Percentiles rank a stretch among this genome's conserved stretches.
These are phyloP conservation scores for Botrytis squamosa DNA, from an alignment of 2,329 filamentous ascomycete species.

Conservation along the genomic window DNA sequence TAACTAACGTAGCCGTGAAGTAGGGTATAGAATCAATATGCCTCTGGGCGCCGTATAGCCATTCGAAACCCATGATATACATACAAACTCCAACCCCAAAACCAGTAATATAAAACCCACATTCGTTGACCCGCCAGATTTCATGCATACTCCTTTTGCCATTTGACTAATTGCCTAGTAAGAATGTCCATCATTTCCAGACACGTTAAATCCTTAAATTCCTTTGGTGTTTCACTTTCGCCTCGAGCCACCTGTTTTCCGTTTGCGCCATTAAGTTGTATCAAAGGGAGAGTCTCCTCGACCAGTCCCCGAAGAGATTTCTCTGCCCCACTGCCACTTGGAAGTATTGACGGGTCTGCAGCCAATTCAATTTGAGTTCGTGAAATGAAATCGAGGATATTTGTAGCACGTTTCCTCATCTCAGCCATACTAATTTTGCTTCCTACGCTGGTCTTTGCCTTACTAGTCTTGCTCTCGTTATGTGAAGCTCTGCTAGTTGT, in stretches of 20 bases:
- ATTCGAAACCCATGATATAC: slow-evolving; percentile 22
- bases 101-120: slow-evolving; percentile 5
- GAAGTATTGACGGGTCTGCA: slow-evolving; percentile 51
- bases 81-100: slow-evolving; percentile 8
- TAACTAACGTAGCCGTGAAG: slow-evolving; percentile 21
- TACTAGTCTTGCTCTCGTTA: slow-evolving; percentile 37
- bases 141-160: slow-evolving; percentile 40
- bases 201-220: slow-evolving; percentile 69
- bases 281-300: slow-evolving; percentile 39
- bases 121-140: background rate
- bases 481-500: slow-evolving; percentile 41
- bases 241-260: slow-evolving; percentile 38
- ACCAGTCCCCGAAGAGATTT: slow-evolving; percentile 38
- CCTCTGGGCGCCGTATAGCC: slow-evolving; percentile 19
- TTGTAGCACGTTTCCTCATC: slow-evolving; percentile 79
- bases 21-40: slow-evolving; percentile 22
- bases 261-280: slow-evolving; percentile 42
- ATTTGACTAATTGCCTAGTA: slow-evolving; percentile 42
- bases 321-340: slow-evolving; percentile 42
- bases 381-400: slow-evolving; percentile 86
- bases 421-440: slow-evolving; percentile 79
- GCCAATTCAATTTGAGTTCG: slow-evolving; percentile 86
- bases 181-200: slow-evolving; percentile 44
- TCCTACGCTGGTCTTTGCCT: slow-evolving; percentile 41
- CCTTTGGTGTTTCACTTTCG: slow-evolving; percentile 41